Evolutionary conservation across 2,329 filamentous ascomycete genomes (phyloP).

Genomic region (Fusarium agapanthi): DNA sequence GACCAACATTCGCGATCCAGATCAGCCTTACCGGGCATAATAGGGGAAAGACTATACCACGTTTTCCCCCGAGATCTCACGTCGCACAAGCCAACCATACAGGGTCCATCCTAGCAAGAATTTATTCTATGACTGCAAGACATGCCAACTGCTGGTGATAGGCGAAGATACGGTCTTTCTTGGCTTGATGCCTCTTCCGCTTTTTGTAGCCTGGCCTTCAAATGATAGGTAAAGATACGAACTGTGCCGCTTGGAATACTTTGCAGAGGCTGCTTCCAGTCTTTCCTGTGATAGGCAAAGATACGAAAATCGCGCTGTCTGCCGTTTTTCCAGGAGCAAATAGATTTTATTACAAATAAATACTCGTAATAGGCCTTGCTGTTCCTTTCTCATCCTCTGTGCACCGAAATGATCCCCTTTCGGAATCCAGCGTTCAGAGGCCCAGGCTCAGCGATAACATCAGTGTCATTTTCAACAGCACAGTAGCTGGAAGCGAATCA

Average conservation of each 20-base stretch:
- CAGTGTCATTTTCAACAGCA: not conserved
- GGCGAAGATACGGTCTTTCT: not conserved
- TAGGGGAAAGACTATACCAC: not conserved
- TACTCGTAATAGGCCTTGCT: rapidly evolving
- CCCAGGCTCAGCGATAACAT: not conserved
- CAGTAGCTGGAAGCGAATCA: not conserved
- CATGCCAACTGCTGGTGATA: not conserved
- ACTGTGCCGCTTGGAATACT: not conserved
- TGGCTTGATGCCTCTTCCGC: no score
- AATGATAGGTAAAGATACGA: not conserved
- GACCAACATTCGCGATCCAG: no score
- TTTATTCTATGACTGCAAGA: not conserved
- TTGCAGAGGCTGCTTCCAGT: not conserved
- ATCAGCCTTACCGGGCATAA: not conserved
- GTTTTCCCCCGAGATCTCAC: not conserved
- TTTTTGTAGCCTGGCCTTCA: no score
- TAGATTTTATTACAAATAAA: not conserved
- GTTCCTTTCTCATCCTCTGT: no score
- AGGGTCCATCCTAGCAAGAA: not conserved
- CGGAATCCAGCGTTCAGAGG: not conserved
- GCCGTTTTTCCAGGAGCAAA: not conserved
- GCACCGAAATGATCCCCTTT: not conserved
- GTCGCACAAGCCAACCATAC: not conserved
- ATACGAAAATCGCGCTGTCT: not conserved
- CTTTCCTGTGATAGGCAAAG: not conserved